Conservation (phyloP, 176 grass and related monocot genomes). For the Carex myosuroides region DNA sequence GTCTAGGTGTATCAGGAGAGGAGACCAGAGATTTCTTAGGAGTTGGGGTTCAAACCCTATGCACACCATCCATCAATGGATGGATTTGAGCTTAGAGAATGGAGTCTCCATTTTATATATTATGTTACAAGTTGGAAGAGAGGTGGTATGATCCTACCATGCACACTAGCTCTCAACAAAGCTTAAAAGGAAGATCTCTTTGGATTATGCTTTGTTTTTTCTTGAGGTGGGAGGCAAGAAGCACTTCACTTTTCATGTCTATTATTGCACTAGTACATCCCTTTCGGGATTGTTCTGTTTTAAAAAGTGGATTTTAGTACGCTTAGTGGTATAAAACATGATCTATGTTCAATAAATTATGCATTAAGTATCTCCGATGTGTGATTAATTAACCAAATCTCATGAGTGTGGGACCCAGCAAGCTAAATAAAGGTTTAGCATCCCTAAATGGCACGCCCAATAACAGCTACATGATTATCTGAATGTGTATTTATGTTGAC, state of each 20-base stretch:
- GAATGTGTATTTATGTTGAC: neutral
- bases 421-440: constrained; percentile 16
- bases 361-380: constrained; percentile 9
- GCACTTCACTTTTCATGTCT: constrained; percentile 28
- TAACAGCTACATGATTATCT: constrained; percentile 4
- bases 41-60: constrained; percentile 72
- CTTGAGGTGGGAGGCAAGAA: constrained; percentile 23
- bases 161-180: constrained; percentile 31
- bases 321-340: constrained; percentile 19
- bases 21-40: constrained; percentile 90
- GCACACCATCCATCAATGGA: constrained; percentile 48
- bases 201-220: constrained; percentile 22
- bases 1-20: constrained; percentile 27
- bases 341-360: constrained; percentile 19
- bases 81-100: constrained; percentile 49
- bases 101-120: neutral
- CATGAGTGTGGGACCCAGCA: neutral
- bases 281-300: constrained; percentile 18
- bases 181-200: neutral
- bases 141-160: constrained; percentile 21
- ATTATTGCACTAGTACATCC: constrained; percentile 26
- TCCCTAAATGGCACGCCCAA: constrained; percentile 18
- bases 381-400: constrained; percentile 28
- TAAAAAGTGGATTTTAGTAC: constrained; percentile 33
- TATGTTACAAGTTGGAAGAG: constrained; percentile 25